These are phyloP conservation scores for Echinosophora koreensis DNA, from an alignment of 306 rosid genomes.

Conservation along the genomic window DNA sequence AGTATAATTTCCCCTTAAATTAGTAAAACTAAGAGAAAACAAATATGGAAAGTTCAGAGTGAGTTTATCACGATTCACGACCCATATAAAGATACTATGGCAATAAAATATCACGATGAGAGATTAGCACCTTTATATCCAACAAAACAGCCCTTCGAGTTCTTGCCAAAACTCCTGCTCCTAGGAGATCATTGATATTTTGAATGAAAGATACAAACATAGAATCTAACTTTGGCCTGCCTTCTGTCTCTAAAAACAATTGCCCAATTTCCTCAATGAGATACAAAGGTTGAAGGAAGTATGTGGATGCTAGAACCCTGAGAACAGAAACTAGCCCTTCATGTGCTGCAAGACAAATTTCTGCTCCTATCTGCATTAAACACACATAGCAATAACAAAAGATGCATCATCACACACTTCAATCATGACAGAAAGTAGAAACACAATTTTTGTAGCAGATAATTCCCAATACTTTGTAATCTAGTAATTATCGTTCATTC, in stretches of 20 bases:
- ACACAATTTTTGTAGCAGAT: constrained; percentile 25
- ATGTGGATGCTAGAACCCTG: constrained; percentile 62
- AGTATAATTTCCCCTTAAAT: too few relatives aligned
- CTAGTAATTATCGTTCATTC: too few relatives aligned
- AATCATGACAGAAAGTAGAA: constrained; percentile 40
- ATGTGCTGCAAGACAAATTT: constrained; percentile 85
- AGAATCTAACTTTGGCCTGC: constrained; percentile 67
- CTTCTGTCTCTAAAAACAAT: constrained; percentile 49
- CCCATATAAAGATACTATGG: constrained; percentile 33
- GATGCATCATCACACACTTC: constrained; percentile 41
- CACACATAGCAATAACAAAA: constrained; percentile 43
- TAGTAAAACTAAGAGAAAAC: constrained; percentile 3
- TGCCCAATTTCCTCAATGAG: constrained; percentile 52
- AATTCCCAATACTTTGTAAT: neutral
- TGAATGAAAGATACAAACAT: constrained; percentile 67
- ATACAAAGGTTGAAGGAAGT: constrained; percentile 56
- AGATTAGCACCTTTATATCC: constrained; percentile 78
- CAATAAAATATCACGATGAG: constrained; percentile 7
- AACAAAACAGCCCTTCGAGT: constrained; percentile 85
- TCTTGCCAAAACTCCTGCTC: constrained; percentile 78
- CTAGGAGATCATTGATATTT: constrained; percentile 71
- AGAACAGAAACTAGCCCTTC: constrained; percentile 80
- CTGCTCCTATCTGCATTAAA: constrained; percentile 74
- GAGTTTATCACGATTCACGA: neutral
- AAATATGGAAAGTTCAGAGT: constrained; percentile 13